phyloP scores from a whole-genome alignment of 345 rosid genomes.

The Citrus inodora region DNA sequence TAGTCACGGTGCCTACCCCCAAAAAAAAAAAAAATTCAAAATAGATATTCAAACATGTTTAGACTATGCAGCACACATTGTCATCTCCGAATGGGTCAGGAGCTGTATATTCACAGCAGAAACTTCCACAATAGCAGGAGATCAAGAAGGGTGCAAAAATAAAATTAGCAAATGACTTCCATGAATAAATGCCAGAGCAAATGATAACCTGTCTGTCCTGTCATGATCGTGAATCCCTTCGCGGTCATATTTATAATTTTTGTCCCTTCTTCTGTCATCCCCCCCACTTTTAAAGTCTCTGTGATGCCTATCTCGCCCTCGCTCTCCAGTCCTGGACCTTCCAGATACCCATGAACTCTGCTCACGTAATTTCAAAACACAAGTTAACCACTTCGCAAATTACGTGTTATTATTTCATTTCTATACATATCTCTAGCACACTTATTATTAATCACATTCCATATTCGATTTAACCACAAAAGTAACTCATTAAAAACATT shows the following conservation, averaged over 20 bases:
- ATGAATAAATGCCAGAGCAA: background rate
- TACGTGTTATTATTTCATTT: background rate
- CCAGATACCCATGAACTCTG: slow-evolving; percentile 14
- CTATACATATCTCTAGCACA: background rate
- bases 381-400: slow-evolving; percentile 2
- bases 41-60: background rate
- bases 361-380: slow-evolving; percentile 5
- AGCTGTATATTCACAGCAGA: background rate
- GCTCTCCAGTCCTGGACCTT: slow-evolving; percentile 18
- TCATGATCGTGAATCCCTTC: slow-evolving; percentile 5
- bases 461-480: background rate
- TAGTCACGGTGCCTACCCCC: slow-evolving; percentile 14
- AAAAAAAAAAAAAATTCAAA: background rate
- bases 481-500: background rate
- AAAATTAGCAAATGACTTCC: background rate
- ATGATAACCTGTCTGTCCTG: slow-evolving; percentile 25
- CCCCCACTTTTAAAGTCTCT: slow-evolving; percentile 12
- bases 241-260: slow-evolving; percentile 10
- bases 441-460: background rate
- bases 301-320: background rate
- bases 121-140: background rate
- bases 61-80: background rate
- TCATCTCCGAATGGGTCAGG: background rate
- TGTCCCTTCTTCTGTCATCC: slow-evolving; percentile 18
- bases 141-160: background rate